Conservation (phyloP, 306 rosid genomes). For the Myrica gale region DNA sequence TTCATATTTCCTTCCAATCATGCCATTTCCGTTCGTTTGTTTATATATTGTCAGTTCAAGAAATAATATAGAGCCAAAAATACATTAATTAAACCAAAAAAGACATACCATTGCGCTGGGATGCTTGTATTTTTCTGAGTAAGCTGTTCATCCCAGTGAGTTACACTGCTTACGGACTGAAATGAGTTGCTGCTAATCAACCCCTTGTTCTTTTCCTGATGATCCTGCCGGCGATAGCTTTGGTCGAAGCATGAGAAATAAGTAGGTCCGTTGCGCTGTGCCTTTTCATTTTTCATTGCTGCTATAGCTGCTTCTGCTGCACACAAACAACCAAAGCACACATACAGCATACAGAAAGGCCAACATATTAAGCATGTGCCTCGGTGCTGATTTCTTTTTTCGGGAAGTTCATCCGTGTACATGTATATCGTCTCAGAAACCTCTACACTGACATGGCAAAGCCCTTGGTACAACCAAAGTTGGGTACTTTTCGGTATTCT, state of each 20-base stretch:
- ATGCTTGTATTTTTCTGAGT: slow-evolving; percentile 18
- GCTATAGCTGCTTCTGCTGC: slow-evolving; percentile 32
- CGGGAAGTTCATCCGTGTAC: too few relatives aligned
- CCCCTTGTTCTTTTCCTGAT: slow-evolving; percentile 5
- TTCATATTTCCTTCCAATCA: background rate
- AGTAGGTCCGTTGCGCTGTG: slow-evolving; percentile 13
- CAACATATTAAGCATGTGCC: background rate
- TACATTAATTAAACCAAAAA: background rate
- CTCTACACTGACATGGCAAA: too few relatives aligned
- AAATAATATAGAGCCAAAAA: background rate
- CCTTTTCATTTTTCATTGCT: slow-evolving; percentile 28
- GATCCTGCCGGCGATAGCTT: slow-evolving; percentile 24
- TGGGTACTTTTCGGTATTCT: background rate
- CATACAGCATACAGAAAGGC: background rate
- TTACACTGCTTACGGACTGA: slow-evolving; percentile 5
- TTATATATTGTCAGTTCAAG: background rate
- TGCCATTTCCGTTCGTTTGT: too few relatives aligned
- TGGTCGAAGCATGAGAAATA: slow-evolving; percentile 9
- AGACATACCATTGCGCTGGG: slow-evolving; percentile 27
- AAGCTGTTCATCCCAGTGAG: slow-evolving; percentile 20
- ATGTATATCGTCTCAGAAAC: too few relatives aligned
- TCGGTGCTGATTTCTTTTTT: too few relatives aligned
- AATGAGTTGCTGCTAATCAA: slow-evolving; percentile 14
- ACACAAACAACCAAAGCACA: background rate
- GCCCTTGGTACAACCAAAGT: too few relatives aligned